Evolutionary conservation across 768 basidiomycete species (phyloP), one percentile per base, ranked within the genome.

Genomic region (Asterophora lycoperdoides): DNA sequence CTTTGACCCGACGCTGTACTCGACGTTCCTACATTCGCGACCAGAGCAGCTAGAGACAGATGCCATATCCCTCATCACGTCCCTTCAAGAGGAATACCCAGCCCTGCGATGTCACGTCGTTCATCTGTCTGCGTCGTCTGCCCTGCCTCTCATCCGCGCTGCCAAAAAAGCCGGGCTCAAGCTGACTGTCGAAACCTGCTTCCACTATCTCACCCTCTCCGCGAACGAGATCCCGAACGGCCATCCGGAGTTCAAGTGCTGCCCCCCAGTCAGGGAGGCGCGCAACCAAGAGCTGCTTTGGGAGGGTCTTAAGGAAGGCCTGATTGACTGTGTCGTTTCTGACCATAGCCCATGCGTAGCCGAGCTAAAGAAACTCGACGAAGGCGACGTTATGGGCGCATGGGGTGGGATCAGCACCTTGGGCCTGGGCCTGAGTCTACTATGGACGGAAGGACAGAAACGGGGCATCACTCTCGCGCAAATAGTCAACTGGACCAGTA

Each of bases 381-480:
- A 78, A 36, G 89, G 93, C 1, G 78, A 93, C 60, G 75, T 97
- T 52, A 89, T 96, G 85, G 65, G 71, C 17, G 90, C 94, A 0
- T 97, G 95, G 95, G 95, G 95, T 35, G 95, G 95, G 0, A 90
- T 99, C 54, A 88, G 86, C 52, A 85, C 89, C 4, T 76, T 99
- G 18, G 95, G 95, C 3, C 73, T 98, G 14, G 96, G 95, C 0
- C 65, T 97, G 39, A 88, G 88, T 62, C 67, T 96, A 43, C 60
- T 98, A 35, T 95, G 90, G 90, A 94, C 92, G 1, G 92, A 96
- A 65, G 83, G 79, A 2, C 65, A 64, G 37, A 81, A 76, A 58
- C 70, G 79, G 41, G 81, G 79, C 9, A 66, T 88, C 2, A 68
- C 69, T 0, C 71, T 94, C 35, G 66, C 70, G 32, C 72, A 81